Evolutionary conservation across 2,329 filamentous ascomycete genomes (phyloP).

Genomic region (Colletotrichum orbiculare): DNA sequence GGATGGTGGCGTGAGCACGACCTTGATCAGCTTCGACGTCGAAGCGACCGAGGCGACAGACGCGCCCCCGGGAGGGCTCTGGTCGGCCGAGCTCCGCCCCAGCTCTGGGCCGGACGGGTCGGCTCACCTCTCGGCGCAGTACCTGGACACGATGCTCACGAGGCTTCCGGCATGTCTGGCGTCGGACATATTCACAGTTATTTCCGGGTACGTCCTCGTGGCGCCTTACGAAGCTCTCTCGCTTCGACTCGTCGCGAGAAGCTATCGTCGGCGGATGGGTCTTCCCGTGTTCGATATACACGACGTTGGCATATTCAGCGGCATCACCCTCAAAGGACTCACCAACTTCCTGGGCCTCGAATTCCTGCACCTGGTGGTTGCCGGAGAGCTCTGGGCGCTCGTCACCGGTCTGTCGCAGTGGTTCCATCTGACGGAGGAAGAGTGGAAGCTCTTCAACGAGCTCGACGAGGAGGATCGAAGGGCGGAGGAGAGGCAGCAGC

Average conservation of each 20-base stretch:
- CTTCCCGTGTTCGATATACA: slow-evolving; percentile 54
- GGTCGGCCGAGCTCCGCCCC: slow-evolving; percentile 69
- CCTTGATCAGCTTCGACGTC: slow-evolving; percentile 71
- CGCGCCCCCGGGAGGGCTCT: slow-evolving; percentile 59
- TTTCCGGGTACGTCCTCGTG: slow-evolving; percentile 54
- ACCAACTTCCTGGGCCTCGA: slow-evolving; percentile 60
- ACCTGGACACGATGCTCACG: slow-evolving; percentile 61
- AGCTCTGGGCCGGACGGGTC: slow-evolving; percentile 52
- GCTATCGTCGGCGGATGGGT: slow-evolving; percentile 52
- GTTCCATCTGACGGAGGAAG: slow-evolving; percentile 55
- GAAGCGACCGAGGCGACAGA: slow-evolving; percentile 66
- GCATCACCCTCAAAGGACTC: slow-evolving; percentile 51
- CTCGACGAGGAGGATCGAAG: slow-evolving; percentile 42
- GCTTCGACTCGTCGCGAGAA: slow-evolving; percentile 57
- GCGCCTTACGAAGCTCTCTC: slow-evolving; percentile 60
- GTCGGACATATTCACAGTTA: slow-evolving; percentile 58
- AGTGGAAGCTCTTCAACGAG: slow-evolving; percentile 49
- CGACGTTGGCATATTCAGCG: slow-evolving; percentile 48
- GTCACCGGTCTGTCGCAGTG: slow-evolving; percentile 52
- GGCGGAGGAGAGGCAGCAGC: slow-evolving; percentile 25
- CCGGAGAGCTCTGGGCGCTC: slow-evolving; percentile 57
- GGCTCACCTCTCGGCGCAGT: slow-evolving; percentile 45
- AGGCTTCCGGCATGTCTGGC: slow-evolving; percentile 61
- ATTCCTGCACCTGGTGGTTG: slow-evolving; percentile 56
- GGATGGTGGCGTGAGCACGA: slow-evolving; percentile 64